Conservation (phyloP, 345 rosid species). For the Aquilaria malaccensis region DNA sequence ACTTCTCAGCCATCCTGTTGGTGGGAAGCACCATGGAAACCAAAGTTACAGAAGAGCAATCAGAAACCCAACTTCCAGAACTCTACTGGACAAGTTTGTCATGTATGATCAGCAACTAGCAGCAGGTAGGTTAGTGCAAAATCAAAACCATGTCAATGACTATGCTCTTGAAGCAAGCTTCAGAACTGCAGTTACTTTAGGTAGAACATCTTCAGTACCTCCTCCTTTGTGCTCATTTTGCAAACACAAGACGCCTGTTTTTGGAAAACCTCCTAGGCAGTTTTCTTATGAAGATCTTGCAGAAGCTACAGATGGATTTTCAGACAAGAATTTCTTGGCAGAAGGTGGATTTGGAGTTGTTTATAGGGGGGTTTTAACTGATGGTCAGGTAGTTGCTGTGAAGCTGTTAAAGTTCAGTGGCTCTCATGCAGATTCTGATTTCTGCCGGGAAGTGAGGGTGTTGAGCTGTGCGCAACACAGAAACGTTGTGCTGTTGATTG, state of each 20-base stretch:
- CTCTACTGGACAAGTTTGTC: slow-evolving; percentile 35
- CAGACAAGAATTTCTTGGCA: slow-evolving; percentile 47
- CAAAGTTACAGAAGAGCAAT: slow-evolving; percentile 11
- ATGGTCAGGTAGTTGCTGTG: slow-evolving; percentile 56
- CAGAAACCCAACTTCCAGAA: slow-evolving; percentile 24
- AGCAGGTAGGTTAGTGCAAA: slow-evolving; percentile 15
- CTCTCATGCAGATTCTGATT: slow-evolving; percentile 48
- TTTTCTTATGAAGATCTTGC: slow-evolving; percentile 44
- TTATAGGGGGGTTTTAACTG: slow-evolving; percentile 42
- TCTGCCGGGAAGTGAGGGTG: slow-evolving; percentile 53
- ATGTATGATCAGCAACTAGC: slow-evolving; percentile 32
- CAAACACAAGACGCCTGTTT: slow-evolving; percentile 51
- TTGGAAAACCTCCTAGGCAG: slow-evolving; percentile 52
- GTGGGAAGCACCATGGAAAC: slow-evolving; percentile 11
- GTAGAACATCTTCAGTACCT: slow-evolving; percentile 46
- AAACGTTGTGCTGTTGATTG: slow-evolving; percentile 55
- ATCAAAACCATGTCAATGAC: slow-evolving; percentile 20
- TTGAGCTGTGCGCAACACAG: slow-evolving; percentile 66
- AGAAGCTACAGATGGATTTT: slow-evolving; percentile 52
- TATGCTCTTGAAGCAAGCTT: slow-evolving; percentile 19
- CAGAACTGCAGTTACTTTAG: slow-evolving; percentile 31
- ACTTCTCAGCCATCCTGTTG: slow-evolving; percentile 30
- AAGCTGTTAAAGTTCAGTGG: slow-evolving; percentile 37
- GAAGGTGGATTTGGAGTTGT: slow-evolving; percentile 57
- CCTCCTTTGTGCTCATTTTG: slow-evolving; percentile 64